phyloP scores from a whole-genome alignment of 257 asterid genomes.

The Solanum habrochaites region DNA sequence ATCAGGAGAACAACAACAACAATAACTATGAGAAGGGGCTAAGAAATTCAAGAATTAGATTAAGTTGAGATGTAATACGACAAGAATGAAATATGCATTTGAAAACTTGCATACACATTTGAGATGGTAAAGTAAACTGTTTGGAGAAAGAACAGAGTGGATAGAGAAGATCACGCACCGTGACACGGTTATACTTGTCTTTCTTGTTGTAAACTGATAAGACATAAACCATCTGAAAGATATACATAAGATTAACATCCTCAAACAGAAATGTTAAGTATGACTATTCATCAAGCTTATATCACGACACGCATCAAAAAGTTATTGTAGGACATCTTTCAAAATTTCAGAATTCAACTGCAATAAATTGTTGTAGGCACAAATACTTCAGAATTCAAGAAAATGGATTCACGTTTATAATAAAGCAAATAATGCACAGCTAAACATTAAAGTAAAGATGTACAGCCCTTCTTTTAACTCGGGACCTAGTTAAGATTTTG shows the following conservation, averaged over 20 bases:
- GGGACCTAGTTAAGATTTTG: not conserved
- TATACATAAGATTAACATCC: not conserved
- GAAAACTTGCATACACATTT: not conserved
- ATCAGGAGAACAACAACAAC: not conserved
- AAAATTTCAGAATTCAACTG: not conserved
- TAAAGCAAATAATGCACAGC: not conserved
- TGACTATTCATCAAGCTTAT: not conserved
- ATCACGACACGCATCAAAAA: not conserved
- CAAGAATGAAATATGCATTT: not conserved
- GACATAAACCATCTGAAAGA: conserved; percentile 82
- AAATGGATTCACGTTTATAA: not conserved
- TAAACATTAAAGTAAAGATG: not conserved
- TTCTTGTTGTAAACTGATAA: conserved; percentile 82
- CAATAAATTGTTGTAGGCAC: not conserved
- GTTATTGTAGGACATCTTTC: not conserved
- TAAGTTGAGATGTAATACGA: not conserved
- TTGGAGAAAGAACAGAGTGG: not conserved
- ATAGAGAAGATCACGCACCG: conserved; percentile 36
- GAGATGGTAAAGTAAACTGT: not conserved
- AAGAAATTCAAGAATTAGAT: not conserved
- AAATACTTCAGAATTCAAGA: not conserved
- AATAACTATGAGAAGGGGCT: not conserved
- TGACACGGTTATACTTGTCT: conserved; percentile 53
- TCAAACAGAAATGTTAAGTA: not conserved
- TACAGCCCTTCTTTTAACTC: not conserved